phyloP scores from a whole-genome alignment of 805 yeast genomes.

The Wickerhamomyces chaumierensis region DNA sequence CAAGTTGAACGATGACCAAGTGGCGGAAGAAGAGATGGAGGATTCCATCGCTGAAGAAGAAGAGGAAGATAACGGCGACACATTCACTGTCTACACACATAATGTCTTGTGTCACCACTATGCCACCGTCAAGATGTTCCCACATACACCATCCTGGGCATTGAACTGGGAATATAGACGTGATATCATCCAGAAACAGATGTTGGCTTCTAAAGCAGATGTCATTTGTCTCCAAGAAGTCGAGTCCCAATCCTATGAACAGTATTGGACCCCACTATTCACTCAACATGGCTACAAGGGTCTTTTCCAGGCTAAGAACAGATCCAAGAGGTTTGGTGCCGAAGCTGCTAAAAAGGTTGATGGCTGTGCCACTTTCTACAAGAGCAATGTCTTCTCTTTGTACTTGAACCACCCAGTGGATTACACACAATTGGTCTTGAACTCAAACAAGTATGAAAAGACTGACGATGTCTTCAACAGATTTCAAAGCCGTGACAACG shows the following conservation, averaged over 20 bases:
- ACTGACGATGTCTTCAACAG: slow-evolving; percentile 92
- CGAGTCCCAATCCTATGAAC: slow-evolving; percentile 76
- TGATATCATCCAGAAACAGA: slow-evolving; percentile 62
- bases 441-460: slow-evolving; percentile 77
- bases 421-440: slow-evolving; percentile 71
- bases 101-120: slow-evolving; percentile 93
- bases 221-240: slow-evolving; percentile 92
- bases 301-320: slow-evolving; percentile 72
- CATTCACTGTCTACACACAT: slow-evolving; percentile 75
- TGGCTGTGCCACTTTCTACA: slow-evolving; percentile 95
- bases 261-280: slow-evolving; percentile 74
- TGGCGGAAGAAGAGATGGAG: slow-evolving; percentile 20
- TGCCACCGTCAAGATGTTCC: slow-evolving; percentile 86
- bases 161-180: slow-evolving; percentile 86
- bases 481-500: slow-evolving; percentile 90
- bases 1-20: slow-evolving; percentile 63
- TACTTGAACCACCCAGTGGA: slow-evolving; percentile 67
- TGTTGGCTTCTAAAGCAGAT: slow-evolving; percentile 56
- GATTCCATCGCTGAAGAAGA: slow-evolving; percentile 10
- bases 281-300: slow-evolving; percentile 69
- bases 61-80: slow-evolving; percentile 21
- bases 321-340: slow-evolving; percentile 83
- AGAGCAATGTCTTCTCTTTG: slow-evolving; percentile 54
- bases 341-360: slow-evolving; percentile 83
- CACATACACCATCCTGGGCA: slow-evolving; percentile 97